phyloP scores from a whole-genome alignment of 371 early-diverging fungal species.

The Lichtheimia corymbifera region DNA sequence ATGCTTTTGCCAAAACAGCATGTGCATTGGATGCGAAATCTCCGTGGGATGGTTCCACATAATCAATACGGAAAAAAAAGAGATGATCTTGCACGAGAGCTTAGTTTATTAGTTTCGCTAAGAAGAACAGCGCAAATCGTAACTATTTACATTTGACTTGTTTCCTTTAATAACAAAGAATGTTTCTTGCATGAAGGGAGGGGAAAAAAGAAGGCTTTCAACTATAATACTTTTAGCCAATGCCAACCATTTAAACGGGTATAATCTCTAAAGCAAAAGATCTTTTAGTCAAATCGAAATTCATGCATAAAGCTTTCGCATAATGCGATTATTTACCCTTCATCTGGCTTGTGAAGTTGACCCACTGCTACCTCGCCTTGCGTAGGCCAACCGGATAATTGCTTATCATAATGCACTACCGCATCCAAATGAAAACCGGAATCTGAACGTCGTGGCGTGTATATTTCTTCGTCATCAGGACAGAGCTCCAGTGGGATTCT shows the following conservation, averaged over 20 bases:
- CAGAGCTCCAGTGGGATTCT: slow-evolving; percentile 14
- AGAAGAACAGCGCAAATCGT: neutral
- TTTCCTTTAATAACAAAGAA: neutral
- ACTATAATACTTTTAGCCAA: slow-evolving; percentile 27
- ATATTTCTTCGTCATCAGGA: slow-evolving; percentile 12
- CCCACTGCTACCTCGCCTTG: neutral
- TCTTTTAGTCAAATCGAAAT: neutral
- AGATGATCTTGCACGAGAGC: neutral
- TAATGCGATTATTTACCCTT: slow-evolving; percentile 6
- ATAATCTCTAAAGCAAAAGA: neutral
- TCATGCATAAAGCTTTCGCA: neutral
- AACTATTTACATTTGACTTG: neutral
- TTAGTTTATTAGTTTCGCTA: neutral
- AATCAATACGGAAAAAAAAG: neutral
- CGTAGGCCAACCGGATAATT: slow-evolving; percentile 14
- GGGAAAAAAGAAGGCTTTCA: neutral
- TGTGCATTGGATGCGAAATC: neutral
- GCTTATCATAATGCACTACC: slow-evolving; percentile 16
- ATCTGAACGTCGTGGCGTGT: neutral
- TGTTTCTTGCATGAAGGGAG: neutral
- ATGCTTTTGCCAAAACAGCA: neutral
- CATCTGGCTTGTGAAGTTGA: slow-evolving; percentile 3
- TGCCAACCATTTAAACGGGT: slow-evolving; percentile 17
- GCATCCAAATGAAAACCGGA: slow-evolving; percentile 10
- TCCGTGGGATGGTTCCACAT: neutral